phyloP scores from a whole-genome alignment of 768 basidiomycete species.

The Glaciozyma martinii region DNA sequence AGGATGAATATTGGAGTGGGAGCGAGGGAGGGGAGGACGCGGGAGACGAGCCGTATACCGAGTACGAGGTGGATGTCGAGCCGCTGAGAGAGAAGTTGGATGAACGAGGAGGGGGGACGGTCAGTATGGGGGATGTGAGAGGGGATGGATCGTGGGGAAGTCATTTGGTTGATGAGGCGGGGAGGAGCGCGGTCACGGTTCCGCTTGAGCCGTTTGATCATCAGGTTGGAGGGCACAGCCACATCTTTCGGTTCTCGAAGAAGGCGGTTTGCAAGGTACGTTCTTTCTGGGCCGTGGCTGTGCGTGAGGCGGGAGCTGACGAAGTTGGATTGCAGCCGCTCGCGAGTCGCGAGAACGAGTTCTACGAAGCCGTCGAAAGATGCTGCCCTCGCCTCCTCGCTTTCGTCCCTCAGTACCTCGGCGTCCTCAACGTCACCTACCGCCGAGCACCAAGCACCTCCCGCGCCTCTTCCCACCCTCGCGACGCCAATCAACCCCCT shows the following conservation, averaged over 20 bases:
- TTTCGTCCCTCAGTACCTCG: slow-evolving; percentile 95
- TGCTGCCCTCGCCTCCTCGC: slow-evolving; percentile 84
- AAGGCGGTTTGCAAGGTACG: slow-evolving; percentile 96
- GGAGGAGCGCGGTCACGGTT: slow-evolving; percentile 47
- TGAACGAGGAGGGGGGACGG: slow-evolving; percentile 23
- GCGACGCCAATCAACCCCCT: slow-evolving; percentile 18
- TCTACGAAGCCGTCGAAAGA: slow-evolving; percentile 92
- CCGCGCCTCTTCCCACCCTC: slow-evolving; percentile 19
- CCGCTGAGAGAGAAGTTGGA: slow-evolving; percentile 14
- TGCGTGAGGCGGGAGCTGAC: background rate
- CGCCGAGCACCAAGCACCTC: slow-evolving; percentile 52
- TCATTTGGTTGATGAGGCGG: slow-evolving; percentile 31
- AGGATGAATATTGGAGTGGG: background rate
- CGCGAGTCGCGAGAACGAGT: slow-evolving; percentile 90
- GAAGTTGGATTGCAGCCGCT: slow-evolving; percentile 58
- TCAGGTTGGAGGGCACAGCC: slow-evolving; percentile 93
- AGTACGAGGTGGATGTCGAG: slow-evolving; percentile 35
- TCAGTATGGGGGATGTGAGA: slow-evolving; percentile 25
- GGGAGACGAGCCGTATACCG: slow-evolving; percentile 10
- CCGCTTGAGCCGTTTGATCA: slow-evolving; percentile 92
- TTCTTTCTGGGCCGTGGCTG: slow-evolving; percentile 16
- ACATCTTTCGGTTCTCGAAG: slow-evolving; percentile 96
- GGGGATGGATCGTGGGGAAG: slow-evolving; percentile 11
- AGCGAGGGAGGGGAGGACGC: background rate
- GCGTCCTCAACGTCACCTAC: slow-evolving; percentile 97